Base-by-base conservation (phyloP, 129 eudicot species). In the Lonicera japonica region DNA sequence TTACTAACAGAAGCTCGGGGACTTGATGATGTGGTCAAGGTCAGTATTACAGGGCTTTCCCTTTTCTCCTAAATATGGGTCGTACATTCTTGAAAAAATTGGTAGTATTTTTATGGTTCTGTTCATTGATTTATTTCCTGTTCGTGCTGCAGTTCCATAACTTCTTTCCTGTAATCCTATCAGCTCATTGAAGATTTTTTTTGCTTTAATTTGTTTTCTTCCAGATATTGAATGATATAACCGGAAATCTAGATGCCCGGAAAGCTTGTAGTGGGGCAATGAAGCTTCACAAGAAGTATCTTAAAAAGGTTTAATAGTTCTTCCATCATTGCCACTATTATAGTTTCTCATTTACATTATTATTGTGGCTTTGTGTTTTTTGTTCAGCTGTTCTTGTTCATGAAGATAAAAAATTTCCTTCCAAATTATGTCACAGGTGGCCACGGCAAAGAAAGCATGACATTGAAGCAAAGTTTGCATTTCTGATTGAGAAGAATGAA, bases 21-120 rank as follows among this genome's bases (percentile, higher is more conserved):
- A 54, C 81, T 92, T 17, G 98, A 92, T 19, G 98, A 87, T 47
- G 95, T 87, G 58, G 96, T 92, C 54, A 87, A 92, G 98, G 98
- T 91, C 54, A 68, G 82, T 2, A 8, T 43, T 2, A 43, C 13
- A 4, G 1, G 50, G 4, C 2, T 29, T 29, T 29, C 7, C 51
- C n/a, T 3, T 45, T 10, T 64, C 82, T n/a, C n/a, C n/a, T n/a
- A n/a, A n/a, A n/a, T n/a, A n/a, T n/a, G n/a, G n/a, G n/a, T n/a
- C n/a, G n/a, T n/a, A n/a, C n/a, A n/a, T n/a, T n/a, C n/a, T n/a
- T n/a, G n/a, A n/a, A n/a, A n/a, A n/a, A n/a, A n/a, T n/a, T n/a
- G n/a, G n/a, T n/a, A n/a, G n/a, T n/a, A n/a, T n/a, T n/a, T n/a
- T n/a, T n/a, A n/a, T n/a, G n/a, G n/a, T n/a, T n/a, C n/a, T n/a